A percentile compares a stretch with the other conserved stretches of the same genome.
These are phyloP conservation scores for Botryotinia convoluta DNA, from an alignment of 2,329 filamentous ascomycete genomes.

Conservation along the genomic window DNA sequence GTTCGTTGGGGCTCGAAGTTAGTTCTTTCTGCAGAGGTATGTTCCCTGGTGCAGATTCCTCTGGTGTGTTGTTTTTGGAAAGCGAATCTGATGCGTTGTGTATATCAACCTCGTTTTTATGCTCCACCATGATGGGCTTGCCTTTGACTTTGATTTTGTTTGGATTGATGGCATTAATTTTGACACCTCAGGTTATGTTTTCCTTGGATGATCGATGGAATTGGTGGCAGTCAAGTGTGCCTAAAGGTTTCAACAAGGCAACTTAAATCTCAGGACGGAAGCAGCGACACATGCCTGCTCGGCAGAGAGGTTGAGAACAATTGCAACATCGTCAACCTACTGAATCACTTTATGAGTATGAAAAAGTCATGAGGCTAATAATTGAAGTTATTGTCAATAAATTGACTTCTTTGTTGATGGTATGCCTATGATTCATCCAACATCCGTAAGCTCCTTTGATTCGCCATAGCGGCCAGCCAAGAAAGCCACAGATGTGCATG, in stretches of 20 bases:
- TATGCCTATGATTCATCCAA: neutral
- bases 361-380: neutral
- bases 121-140: neutral
- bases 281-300: neutral
- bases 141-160: neutral
- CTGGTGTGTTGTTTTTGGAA: neutral
- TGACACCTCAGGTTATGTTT: neutral
- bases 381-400: neutral
- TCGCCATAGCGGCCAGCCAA: neutral
- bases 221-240: neutral
- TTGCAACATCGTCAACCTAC: neutral
- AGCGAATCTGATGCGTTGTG: neutral
- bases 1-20: neutral
- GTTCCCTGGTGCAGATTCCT: neutral
- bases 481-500: neutral
- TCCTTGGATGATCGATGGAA: neutral
- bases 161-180: neutral
- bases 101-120: neutral
- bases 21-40: slow-evolving; percentile 2
- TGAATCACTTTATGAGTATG: neutral
- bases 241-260: neutral
- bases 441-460: neutral
- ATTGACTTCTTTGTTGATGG: slow-evolving; percentile 2
- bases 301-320: neutral
- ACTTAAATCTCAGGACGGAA: neutral